A percentile compares a stretch with the other conserved stretches of the same genome.
Conservation (phyloP, 169 alveolate species). For the Pseudocohnilembus persalinus region DNA sequence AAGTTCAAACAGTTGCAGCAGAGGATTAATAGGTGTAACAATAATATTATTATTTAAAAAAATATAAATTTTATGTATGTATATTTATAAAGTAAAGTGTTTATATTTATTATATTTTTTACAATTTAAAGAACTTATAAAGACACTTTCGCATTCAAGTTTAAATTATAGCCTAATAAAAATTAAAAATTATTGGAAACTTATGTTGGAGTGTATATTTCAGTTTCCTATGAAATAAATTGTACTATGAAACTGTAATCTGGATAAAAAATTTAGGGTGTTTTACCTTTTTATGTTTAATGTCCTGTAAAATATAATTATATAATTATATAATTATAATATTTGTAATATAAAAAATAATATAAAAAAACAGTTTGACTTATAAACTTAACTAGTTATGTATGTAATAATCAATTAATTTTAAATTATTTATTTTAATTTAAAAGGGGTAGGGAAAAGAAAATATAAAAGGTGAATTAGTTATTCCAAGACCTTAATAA, state of each 20-base stretch:
- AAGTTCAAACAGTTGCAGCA: conserved; percentile 3
- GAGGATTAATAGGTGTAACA: conserved; percentile 23
- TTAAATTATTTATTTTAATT: no score
- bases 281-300: conserved; percentile 4
- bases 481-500: neutral
- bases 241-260: neutral
- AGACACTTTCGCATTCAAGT: conserved; percentile 31
- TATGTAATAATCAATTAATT: no score
- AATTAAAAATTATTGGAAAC: conserved; percentile 34
- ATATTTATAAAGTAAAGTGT: neutral
- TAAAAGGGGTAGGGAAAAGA: neutral
- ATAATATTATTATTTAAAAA: neutral
- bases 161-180: conserved; percentile 16
- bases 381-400: no score
- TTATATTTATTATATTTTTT: neutral
- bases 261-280: neutral
- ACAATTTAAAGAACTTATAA: conserved; percentile 13
- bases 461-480: neutral
- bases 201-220: conserved; percentile 44
- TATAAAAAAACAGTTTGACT: no score
- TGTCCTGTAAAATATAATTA: conserved; percentile 3
- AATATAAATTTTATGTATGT: neutral
- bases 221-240: conserved; percentile 11
- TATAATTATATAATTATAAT: neutral
- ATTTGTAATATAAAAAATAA: neutral